These are phyloP conservation scores for Diaporthe vaccinii DNA, from an alignment of 2,329 filamentous ascomycete genomes.

Conservation along the genomic window DNA sequence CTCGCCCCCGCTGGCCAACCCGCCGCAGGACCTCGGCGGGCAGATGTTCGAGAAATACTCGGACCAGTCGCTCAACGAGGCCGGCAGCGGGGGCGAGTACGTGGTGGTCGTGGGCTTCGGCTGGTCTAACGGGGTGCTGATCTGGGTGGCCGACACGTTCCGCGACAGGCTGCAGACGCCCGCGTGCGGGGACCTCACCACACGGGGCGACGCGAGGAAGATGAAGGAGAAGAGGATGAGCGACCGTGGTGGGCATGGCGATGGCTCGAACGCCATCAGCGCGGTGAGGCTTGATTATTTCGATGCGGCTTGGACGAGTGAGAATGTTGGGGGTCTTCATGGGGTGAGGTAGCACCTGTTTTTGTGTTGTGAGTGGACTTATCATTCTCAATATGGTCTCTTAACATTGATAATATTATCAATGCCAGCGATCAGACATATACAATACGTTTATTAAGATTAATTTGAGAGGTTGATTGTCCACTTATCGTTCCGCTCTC, in stretches of 20 bases:
- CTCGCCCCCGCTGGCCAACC: slow-evolving; percentile 63
- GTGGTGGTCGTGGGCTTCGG: slow-evolving; percentile 79
- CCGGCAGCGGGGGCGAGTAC: slow-evolving; percentile 77
- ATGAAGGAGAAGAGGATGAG: slow-evolving; percentile 40
- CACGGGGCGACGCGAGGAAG: slow-evolving; percentile 48
- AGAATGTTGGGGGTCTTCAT: slow-evolving; percentile 33
- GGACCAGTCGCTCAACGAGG: slow-evolving; percentile 70
- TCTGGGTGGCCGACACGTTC: slow-evolving; percentile 76
- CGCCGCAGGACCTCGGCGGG: slow-evolving; percentile 60
- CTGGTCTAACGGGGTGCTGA: slow-evolving; percentile 78
- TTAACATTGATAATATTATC: not conserved
- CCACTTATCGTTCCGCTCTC: not conserved
- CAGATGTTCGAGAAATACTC: slow-evolving; percentile 81
- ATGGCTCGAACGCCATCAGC: slow-evolving; percentile 36
- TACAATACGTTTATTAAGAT: not conserved
- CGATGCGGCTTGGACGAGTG: slow-evolving; percentile 60
- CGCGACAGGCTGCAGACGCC: slow-evolving; percentile 67
- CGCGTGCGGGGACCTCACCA: slow-evolving; percentile 65
- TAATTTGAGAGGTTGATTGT: not conserved
- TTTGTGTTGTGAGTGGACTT: not conserved
- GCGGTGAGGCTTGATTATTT: slow-evolving; percentile 62
- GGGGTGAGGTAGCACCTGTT: not conserved
- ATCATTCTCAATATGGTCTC: not conserved
- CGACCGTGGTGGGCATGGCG: slow-evolving; percentile 1
- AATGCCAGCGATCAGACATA: not conserved